Conservation (phyloP, 2,329 filamentous ascomycete species). For the Cercospora sp. region DNA sequence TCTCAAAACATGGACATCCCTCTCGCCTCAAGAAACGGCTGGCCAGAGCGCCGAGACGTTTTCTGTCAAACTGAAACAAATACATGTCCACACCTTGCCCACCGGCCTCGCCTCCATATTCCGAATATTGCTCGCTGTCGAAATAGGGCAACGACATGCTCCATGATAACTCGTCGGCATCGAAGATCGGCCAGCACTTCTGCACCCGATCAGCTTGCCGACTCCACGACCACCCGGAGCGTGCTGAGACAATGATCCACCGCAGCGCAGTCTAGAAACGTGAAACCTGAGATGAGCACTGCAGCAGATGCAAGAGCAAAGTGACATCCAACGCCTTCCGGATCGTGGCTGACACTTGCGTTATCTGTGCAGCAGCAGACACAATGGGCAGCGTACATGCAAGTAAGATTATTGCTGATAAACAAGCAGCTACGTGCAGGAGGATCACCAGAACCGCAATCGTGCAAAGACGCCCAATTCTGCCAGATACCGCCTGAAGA, state of each 20-base stretch:
- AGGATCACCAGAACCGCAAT: not conserved
- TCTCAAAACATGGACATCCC: not conserved
- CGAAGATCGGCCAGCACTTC: not conserved
- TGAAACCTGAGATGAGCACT: not conserved
- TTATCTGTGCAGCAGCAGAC: not conserved
- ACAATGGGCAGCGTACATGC: not conserved
- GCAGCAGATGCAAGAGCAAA: not conserved
- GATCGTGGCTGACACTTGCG: not conserved
- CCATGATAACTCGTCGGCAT: not conserved
- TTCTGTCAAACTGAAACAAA: constrained; percentile 2
- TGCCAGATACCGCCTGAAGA: not conserved
- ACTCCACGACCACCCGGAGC: not conserved
- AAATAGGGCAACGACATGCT: not conserved
- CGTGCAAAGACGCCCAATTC: not conserved
- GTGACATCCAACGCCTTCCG: not conserved
- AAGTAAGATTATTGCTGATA: constrained; percentile 1
- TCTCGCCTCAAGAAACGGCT: not conserved
- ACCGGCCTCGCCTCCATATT: not conserved
- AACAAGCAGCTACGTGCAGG: not conserved
- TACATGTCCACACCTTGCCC: not conserved
- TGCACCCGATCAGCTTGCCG: not conserved
- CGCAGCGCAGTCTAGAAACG: not conserved
- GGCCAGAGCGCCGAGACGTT: constrained; percentile 1
- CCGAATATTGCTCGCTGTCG: not conserved
- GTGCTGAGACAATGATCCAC: not conserved